phyloP scores from a whole-genome alignment of 352 stramenopile species.

The Globisporangium solare region DNA sequence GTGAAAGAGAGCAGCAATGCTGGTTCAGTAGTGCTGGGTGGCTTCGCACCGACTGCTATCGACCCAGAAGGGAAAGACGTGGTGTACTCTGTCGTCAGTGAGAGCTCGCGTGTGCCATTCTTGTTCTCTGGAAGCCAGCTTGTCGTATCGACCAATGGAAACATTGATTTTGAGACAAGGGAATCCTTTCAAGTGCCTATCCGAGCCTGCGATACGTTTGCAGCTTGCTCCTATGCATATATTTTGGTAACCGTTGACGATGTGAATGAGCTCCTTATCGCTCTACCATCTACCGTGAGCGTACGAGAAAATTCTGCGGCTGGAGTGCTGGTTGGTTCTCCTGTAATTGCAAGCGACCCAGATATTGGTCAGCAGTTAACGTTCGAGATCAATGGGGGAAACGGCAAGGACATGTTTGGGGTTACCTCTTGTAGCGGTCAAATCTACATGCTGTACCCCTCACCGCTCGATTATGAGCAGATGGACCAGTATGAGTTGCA shows the following conservation, averaged over 20 bases:
- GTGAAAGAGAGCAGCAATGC: slow-evolving; percentile 18
- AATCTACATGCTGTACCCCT: slow-evolving; percentile 31
- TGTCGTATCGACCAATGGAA: not conserved
- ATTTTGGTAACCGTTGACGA: slow-evolving; percentile 2
- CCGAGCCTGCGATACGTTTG: slow-evolving; percentile 6
- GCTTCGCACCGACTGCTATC: slow-evolving; percentile 6
- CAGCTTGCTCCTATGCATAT: not conserved
- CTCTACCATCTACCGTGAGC: not conserved
- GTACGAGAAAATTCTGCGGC: slow-evolving; percentile 14
- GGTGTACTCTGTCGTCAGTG: slow-evolving; percentile 4
- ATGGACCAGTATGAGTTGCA: slow-evolving; percentile 12
- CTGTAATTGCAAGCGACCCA: slow-evolving; percentile 21
- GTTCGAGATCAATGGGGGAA: slow-evolving; percentile 21
- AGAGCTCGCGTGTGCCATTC: not conserved
- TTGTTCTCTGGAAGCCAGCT: not conserved
- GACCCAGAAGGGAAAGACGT: slow-evolving; percentile 8
- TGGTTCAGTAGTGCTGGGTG: slow-evolving; percentile 22
- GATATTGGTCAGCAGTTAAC: slow-evolving; percentile 22
- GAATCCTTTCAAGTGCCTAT: slow-evolving; percentile 2
- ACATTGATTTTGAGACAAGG: slow-evolving; percentile 10
- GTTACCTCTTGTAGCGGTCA: slow-evolving; percentile 49
- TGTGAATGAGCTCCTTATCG: slow-evolving; percentile 7
- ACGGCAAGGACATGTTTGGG: slow-evolving; percentile 30
- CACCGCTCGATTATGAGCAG: slow-evolving; percentile 40
- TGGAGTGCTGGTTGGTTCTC: slow-evolving; percentile 18